phyloP scores from a whole-genome alignment of 2,329 filamentous ascomycete species.

The Diaporthe batatas region DNA sequence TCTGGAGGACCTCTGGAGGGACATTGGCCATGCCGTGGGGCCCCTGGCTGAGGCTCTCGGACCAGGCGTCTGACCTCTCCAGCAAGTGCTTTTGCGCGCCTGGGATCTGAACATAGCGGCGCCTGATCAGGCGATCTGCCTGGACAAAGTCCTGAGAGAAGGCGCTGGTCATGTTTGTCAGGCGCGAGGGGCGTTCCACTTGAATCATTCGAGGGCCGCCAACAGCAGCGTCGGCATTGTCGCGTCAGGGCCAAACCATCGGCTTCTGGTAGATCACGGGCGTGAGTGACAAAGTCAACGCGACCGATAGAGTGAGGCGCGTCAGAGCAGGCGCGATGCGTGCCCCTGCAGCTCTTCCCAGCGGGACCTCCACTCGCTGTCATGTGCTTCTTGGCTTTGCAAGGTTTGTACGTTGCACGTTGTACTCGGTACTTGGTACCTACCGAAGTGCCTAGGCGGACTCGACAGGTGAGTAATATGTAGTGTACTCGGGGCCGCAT shows the following conservation, averaged over 20 bases:
- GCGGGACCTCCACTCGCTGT: conserved; percentile 33
- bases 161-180: conserved; percentile 35
- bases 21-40: conserved; percentile 49
- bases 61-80: conserved; percentile 57
- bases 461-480: background rate
- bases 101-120: conserved; percentile 59
- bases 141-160: conserved; percentile 46
- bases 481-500: conserved; percentile 5
- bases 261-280: conserved; percentile 2
- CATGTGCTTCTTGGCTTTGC: conserved; percentile 37
- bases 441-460: background rate
- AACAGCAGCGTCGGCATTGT: conserved; percentile 10
- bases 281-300: conserved; percentile 16
- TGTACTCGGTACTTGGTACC: background rate
- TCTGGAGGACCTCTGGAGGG: conserved; percentile 51
- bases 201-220: conserved; percentile 6
- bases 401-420: conserved; percentile 3
- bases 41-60: conserved; percentile 43
- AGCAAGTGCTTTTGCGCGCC: conserved; percentile 64
- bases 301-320: conserved; percentile 26
- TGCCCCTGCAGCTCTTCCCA: conserved; percentile 7
- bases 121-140: conserved; percentile 53
- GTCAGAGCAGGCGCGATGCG: conserved; percentile 18
- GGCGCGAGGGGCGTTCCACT: conserved; percentile 8
- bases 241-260: background rate